Base-by-base conservation (phyloP, 2,329 filamentous ascomycete genomes). In the Penicillium sp. region DNA sequence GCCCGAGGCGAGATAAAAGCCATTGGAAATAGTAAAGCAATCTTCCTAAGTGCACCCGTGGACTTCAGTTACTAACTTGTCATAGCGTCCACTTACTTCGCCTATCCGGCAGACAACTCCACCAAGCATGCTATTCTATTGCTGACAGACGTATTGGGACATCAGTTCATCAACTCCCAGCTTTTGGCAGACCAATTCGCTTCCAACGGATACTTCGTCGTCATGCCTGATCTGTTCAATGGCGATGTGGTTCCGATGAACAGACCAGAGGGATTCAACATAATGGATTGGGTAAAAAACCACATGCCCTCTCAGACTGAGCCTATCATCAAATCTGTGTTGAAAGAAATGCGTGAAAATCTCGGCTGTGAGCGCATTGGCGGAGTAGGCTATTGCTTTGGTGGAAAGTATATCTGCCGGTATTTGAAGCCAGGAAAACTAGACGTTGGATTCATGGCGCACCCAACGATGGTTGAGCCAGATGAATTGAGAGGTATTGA, bases 381-480 rank as follows among this genome's bases (percentile, higher is more conserved):
- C 5, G 57, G 49, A 16, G 29, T 62, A 22, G 62, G 62, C 16
- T 63, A 63, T 44, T 64, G 60, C 48, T 64, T 63, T 21, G 60
- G 62, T 10, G 59, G 59, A 27, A 70, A 86, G 81, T 91, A 89
- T 69, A 83, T 89, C n/a, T 79, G 83, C 42, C 83, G 90, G 29
- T 86, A 86, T 75, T 83, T 85, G 60, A 62, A 78, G 73, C 80
- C 81, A 53, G 80, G 75, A 32, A 68, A 78, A 51, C 83, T 83
- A 54, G 79, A 88, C 53, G 88, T 82, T 43, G 89, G 87, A 36
- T 92, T 81, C 71, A 71, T 86, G 13, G 89, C 89, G 1, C 90
- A 92, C 71, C 89, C 89, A 0, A 87, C 83, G 44, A 91, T 91
- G 58, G 86, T 92, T 11, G 78, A 83, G 1, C 77, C 82, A 53